These are phyloP conservation scores for Pholiota molesta DNA, from an alignment of 768 basidiomycete species.

Conservation along the genomic window DNA sequence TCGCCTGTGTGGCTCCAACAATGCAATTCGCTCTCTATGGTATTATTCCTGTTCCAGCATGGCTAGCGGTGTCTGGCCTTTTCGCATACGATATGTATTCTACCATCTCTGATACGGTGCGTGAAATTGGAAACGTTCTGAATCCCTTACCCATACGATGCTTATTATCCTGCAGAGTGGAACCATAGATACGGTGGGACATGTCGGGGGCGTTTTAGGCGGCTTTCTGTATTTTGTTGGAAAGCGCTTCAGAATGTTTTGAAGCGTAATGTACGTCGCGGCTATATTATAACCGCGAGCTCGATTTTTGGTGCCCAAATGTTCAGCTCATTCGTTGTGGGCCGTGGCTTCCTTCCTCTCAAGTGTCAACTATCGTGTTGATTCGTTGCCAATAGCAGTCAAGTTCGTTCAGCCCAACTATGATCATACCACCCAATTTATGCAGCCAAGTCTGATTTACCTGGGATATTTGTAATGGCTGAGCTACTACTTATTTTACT, in stretches of 20 bases:
- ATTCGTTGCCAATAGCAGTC: too few species aligned
- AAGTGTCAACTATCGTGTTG: too few species aligned
- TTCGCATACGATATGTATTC: constrained; percentile 62
- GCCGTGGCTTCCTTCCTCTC: too few species aligned
- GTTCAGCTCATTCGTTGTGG: too few species aligned
- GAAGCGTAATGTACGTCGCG: background rate
- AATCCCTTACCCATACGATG: background rate
- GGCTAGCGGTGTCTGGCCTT: constrained; percentile 70
- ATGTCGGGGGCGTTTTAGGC: constrained; percentile 67
- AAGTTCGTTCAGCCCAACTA: too few species aligned
- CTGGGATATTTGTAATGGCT: too few species aligned
- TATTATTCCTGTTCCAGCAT: constrained; percentile 79
- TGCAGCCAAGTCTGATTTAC: too few species aligned
- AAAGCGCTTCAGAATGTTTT: constrained; percentile 38
- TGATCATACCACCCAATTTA: too few species aligned
- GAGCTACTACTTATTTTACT: too few species aligned
- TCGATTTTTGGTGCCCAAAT: too few species aligned
- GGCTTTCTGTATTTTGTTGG: constrained; percentile 59
- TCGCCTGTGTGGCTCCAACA: constrained; percentile 70
- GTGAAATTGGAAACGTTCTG: constrained; percentile 13
- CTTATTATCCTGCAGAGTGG: constrained; percentile 41
- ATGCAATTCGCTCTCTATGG: constrained; percentile 73
- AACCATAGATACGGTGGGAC: constrained; percentile 62
- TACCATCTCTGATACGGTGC: constrained; percentile 42
- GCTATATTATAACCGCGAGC: too few species aligned